phyloP scores from a whole-genome alignment of 495 filamentous ascomycete genomes.

The Cercophora sp. region DNA sequence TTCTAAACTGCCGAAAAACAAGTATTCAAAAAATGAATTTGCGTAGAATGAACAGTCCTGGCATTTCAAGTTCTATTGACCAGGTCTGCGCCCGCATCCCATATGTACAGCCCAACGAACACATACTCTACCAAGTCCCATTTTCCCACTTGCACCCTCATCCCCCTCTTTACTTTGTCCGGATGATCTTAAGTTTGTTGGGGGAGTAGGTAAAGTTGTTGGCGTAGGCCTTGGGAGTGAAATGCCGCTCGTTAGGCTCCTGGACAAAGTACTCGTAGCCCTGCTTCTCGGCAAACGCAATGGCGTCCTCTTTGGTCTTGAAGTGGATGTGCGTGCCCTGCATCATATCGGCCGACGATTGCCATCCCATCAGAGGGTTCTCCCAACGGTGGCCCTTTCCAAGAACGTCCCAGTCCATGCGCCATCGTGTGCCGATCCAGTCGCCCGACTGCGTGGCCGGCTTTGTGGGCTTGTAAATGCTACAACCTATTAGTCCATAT shows the following conservation, averaged over 20 bases:
- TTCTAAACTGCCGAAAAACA: too few relatives aligned
- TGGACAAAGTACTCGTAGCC: conserved; percentile 99
- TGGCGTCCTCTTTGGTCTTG: conserved; percentile 90
- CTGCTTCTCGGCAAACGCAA: conserved; percentile 94
- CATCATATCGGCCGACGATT: conserved; percentile 89
- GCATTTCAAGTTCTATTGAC: neutral
- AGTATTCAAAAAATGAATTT: too few relatives aligned
- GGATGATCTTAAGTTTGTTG: conserved; percentile 84
- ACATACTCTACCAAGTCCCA: conserved; percentile 17
- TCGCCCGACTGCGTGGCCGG: conserved; percentile 89
- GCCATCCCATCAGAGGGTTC: conserved; percentile 97
- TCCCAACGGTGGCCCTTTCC: conserved; percentile 90
- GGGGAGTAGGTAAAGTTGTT: conserved; percentile 88
- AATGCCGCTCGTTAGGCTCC: conserved; percentile 83
- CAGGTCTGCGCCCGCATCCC: neutral
- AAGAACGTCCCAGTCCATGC: conserved; percentile 97
- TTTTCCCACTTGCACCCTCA: too few relatives aligned
- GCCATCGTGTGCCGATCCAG: conserved; percentile 80
- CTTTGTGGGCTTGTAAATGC: conserved; percentile 87
- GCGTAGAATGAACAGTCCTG: neutral
- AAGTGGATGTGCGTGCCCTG: conserved; percentile 89
- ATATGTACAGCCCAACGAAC: conserved; percentile 1
- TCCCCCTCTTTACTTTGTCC: conserved; percentile 97
- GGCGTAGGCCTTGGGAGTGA: conserved; percentile 90
- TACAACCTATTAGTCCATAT: conserved; percentile 25